Conservation (phyloP, 2,329 filamentous ascomycete species). For the Colletotrichum coccodes region DNA sequence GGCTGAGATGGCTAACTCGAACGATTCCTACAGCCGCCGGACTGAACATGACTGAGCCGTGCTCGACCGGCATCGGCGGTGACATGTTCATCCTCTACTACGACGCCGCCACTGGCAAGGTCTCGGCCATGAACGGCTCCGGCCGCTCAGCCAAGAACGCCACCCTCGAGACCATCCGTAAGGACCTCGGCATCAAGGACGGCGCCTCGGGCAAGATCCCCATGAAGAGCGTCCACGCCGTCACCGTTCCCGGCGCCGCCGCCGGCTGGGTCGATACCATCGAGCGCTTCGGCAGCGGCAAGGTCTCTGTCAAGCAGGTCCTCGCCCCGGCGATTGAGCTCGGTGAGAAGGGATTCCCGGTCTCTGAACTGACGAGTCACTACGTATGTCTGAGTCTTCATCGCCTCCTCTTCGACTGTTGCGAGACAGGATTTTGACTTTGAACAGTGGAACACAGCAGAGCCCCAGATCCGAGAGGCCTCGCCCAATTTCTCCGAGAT, state of each 20-base stretch:
- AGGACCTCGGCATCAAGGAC: slow-evolving; percentile 73
- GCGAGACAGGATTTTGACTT: not conserved
- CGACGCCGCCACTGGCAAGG: slow-evolving; percentile 81
- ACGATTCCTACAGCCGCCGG: slow-evolving; percentile 73
- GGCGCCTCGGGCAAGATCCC: slow-evolving; percentile 72
- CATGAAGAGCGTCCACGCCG: slow-evolving; percentile 79
- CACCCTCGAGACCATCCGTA: slow-evolving; percentile 76
- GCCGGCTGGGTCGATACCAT: slow-evolving; percentile 94
- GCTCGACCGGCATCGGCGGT: slow-evolving; percentile 93
- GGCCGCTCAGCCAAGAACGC: slow-evolving; percentile 80
- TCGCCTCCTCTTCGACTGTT: no score
- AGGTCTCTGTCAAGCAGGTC: slow-evolving; percentile 79
- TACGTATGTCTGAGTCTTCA: slow-evolving; percentile 64
- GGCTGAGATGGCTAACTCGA: not conserved
- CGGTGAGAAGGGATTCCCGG: slow-evolving; percentile 89
- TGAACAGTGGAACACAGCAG: slow-evolving; percentile 76
- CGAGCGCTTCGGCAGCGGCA: slow-evolving; percentile 89
- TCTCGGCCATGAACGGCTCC: slow-evolving; percentile 91
- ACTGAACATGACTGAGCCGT: slow-evolving; percentile 92
- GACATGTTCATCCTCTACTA: slow-evolving; percentile 98
- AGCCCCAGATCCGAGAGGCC: slow-evolving; percentile 72
- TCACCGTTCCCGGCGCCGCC: slow-evolving; percentile 89
- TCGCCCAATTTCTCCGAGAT: slow-evolving; percentile 91
- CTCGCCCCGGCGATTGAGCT: slow-evolving; percentile 85
- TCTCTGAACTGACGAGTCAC: slow-evolving; percentile 79